Evolutionary conservation across 768 basidiomycete genomes (phyloP), one percentile per base, ranked within the genome.

Genomic region (Phlebiopsis flavidoalba): DNA sequence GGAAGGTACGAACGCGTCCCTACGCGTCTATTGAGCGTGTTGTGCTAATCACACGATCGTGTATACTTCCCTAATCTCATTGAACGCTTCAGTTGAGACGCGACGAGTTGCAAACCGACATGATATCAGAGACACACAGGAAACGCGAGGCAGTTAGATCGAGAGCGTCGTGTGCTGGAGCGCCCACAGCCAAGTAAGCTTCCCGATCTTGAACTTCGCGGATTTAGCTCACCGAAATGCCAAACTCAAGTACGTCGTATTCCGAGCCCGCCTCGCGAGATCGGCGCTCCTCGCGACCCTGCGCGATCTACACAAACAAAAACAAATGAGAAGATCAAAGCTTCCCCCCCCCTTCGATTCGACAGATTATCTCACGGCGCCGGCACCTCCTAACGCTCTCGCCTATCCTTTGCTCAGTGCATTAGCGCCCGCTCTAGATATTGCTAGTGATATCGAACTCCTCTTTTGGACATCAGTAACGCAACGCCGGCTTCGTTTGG

Each of bases 61-160:
- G 37, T n/a, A n/a, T n/a, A n/a, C n/a, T 24, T 58, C 40, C 17
- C 40, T 12, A 12, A 12, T 52, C 49, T 15, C 14, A 53, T 24
- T 58, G 49, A 11, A 37, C 59, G 21, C 19, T 49, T 26, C 69
- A 95, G 93, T 73, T 87, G 60, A 79, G 89, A 24, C 80, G 89
- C 55, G 90, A 93, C 65, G 85, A 88, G 52, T 74, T 95, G 12
- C 90, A 95, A 68, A 89, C 83, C 1, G 87, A 89, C 14, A 91
- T 96, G 86, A 89, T 95, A 59, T 85, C 95, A 0, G 91, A 95
- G 66, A 88, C 90, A 6, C 95, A 92, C 71, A 79, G 90, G 64
- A 96, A 96, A 72, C 80, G 92, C n/a, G 60, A 79, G 95, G 49
- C 80, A 84, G 52, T 73, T 98, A 37, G 95, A 98, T 71, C 80